Percentiles rank a stretch among this genome's conserved stretches.
phyloP scores from a whole-genome alignment of 192 early-diverging fungal species.

The Coemansia sp. region DNA sequence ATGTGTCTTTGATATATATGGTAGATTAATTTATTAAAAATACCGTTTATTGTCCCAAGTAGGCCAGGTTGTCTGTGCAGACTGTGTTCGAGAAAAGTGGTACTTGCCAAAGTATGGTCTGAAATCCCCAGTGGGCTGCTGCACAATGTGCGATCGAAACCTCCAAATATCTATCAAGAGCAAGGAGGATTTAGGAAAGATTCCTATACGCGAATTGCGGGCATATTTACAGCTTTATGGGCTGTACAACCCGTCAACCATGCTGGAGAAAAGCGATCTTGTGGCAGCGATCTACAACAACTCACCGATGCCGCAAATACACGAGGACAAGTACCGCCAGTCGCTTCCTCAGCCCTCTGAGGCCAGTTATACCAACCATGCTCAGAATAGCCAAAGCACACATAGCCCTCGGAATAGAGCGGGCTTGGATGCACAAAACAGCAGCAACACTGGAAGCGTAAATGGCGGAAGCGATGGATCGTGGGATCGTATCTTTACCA shows the following conservation, averaged over 20 bases:
- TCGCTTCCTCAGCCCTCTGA: constrained; percentile 38
- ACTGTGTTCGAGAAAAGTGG: constrained; percentile 44
- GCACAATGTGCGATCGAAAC: constrained; percentile 43
- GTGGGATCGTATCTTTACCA: constrained; percentile 50
- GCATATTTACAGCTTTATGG: constrained; percentile 42
- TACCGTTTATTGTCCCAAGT: neutral
- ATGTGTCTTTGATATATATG: too few relatives aligned
- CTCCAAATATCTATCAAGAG: constrained; percentile 39
- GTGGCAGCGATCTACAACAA: constrained; percentile 38
- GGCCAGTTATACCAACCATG: constrained; percentile 3
- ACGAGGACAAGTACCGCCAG: constrained; percentile 37
- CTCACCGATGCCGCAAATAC: constrained; percentile 45
- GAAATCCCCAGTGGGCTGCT: constrained; percentile 33
- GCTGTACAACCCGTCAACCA: constrained; percentile 35
- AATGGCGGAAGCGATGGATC: neutral
- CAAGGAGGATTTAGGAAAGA: constrained; percentile 23
- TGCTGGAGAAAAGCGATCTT: constrained; percentile 51
- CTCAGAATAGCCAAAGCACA: constrained; percentile 13
- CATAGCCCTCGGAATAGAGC: constrained; percentile 3
- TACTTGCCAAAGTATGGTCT: constrained; percentile 55
- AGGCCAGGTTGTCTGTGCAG: constrained; percentile 50
- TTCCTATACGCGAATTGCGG: constrained; percentile 40
- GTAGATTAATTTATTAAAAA: neutral
- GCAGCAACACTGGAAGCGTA: neutral
- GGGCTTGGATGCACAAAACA: neutral